These are phyloP conservation scores for Macroventuria anomochaeta DNA, from an alignment of 2,329 filamentous ascomycete genomes.

Conservation along the genomic window DNA sequence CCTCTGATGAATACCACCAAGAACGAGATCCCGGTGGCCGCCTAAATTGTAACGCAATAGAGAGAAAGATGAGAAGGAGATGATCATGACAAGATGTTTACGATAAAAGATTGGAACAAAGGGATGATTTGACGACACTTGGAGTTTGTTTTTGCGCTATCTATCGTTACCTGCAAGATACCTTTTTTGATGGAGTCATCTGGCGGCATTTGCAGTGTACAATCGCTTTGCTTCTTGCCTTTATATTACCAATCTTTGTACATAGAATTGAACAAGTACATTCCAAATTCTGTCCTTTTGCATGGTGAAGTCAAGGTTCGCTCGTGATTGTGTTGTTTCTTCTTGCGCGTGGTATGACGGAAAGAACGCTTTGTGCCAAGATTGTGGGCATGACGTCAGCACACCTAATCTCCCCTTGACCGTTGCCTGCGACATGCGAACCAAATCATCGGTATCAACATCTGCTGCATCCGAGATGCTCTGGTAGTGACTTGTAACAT, in stretches of 20 bases:
- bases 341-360: neutral
- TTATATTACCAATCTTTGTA: constrained; percentile 16
- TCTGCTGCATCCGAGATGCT: constrained; percentile 18
- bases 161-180: constrained; percentile 46
- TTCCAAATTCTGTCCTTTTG: neutral
- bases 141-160: constrained; percentile 24
- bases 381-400: constrained; percentile 12
- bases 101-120: constrained; percentile 17
- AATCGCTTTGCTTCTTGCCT: constrained; percentile 19
- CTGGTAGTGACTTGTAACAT: constrained; percentile 7
- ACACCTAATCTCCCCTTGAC: neutral
- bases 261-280: constrained; percentile 14
- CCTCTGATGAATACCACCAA: constrained; percentile 36
- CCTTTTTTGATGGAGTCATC: constrained; percentile 44
- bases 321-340: neutral
- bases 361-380: constrained; percentile 6
- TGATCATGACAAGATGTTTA: constrained; percentile 14
- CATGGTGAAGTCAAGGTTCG: neutral
- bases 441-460: constrained; percentile 1
- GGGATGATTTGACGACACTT: constrained; percentile 19
- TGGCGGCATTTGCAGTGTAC: constrained; percentile 43
- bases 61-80: neutral
- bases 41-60: neutral
- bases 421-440: constrained; percentile 6
- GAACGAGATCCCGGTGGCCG: constrained; percentile 10